Base-by-base conservation (phyloP, 164 flowering plant genomes). In the Aristolochia fimbriata region DNA sequence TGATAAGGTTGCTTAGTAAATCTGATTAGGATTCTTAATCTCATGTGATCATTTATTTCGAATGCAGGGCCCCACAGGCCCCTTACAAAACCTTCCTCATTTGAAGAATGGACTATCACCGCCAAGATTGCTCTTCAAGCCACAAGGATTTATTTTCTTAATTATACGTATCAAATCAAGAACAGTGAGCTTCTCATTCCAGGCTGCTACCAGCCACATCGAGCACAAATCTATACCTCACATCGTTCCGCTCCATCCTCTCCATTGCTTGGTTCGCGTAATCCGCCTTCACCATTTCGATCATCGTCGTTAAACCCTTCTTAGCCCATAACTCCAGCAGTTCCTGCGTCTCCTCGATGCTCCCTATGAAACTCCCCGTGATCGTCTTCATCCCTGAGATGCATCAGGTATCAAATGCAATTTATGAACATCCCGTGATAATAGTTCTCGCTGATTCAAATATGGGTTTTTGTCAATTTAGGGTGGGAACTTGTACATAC, bases 191-290 rank as follows among this genome's bases (percentile, higher is more conserved):
- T 49, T 49, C 52, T 70, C 62, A 61, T 37, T 65, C 65, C 15
- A 69, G 75, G 30, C 73, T 70, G 71, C 80, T 76, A 17, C 75
- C 75, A 6, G 76, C 74, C 6, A 78, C 81, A 70, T 83, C 81
- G 41, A 80, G 30, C 47, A 80, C 78, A 56, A 79, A 79, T 75
- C 82, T 71, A 55, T 80, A 77, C 68, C 80, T 73, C 46, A 81
- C 84, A 61, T 81, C 83, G 23, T 75, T 78, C 66, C 53, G 78
- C 31, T 75, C 84, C 76, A 83, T 62, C 43, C 83, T 76, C 64
- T 81, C 81, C 68, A 83, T 69, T 19, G 83, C 84, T 50, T 65
- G 47, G 71, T 78, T 75, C 45, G 72, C 65, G 46, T 81, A 75
- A 46, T 80, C 81, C 74, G 74, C 73, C 68, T 78, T 78, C 63